Evolutionary conservation across 1,139 yeast genomes (phyloP).

Genomic region (Candida frijolesensis): DNA sequence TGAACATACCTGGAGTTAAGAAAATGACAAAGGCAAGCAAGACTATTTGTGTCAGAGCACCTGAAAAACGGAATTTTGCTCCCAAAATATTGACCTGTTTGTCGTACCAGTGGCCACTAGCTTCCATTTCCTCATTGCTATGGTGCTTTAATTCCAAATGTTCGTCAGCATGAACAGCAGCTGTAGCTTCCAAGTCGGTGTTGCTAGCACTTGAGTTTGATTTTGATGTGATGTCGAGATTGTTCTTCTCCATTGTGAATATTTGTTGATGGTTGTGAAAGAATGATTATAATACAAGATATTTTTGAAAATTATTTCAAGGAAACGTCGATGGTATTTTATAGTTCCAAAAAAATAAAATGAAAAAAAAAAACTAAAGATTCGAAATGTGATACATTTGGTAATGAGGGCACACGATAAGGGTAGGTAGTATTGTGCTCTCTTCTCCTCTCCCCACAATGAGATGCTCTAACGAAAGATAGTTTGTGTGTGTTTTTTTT

Average conservation of each 20-base stretch:
- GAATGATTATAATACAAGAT: not conserved
- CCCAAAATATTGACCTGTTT: conserved; percentile 18
- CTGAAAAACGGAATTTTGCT: conserved; percentile 31
- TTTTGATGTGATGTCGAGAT: not conserved
- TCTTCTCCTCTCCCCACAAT: not conserved
- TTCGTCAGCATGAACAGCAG: conserved; percentile 14
- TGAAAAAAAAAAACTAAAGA: too few species aligned
- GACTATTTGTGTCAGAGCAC: conserved; percentile 47
- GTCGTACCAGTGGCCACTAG: conserved; percentile 47
- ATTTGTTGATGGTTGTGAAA: not conserved
- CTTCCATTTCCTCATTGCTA: conserved; percentile 29
- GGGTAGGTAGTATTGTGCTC: not conserved
- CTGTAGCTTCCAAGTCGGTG: conserved; percentile 14
- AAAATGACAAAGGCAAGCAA: conserved; percentile 53
- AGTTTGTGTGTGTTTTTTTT: not conserved
- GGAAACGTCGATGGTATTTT: not conserved
- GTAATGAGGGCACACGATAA: not conserved
- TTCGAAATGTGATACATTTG: too few species aligned
- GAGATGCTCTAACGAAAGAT: too few species aligned
- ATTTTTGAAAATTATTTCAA: not conserved
- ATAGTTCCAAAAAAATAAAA: not conserved
- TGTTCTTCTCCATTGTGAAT: conserved; percentile 2
- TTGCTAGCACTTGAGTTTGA: conserved; percentile 8
- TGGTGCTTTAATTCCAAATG: conserved; percentile 31
- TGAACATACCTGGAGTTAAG: conserved; percentile 61